Evolutionary conservation across 768 basidiomycete species (phyloP).

Genomic region (Mycena vitilis): DNA sequence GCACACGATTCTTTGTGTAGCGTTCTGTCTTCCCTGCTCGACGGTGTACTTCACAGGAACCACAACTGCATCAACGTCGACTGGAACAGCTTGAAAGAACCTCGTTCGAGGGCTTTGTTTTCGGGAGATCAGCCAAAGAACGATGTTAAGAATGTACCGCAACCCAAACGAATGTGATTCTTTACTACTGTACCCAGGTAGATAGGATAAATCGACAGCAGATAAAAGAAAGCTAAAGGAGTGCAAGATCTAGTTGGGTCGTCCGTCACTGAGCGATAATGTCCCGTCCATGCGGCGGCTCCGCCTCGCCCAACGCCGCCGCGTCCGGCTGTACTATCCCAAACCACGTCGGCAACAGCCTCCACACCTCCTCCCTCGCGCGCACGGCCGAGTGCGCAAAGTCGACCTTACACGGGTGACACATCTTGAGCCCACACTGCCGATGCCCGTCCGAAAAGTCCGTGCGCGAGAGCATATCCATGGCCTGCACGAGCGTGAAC

Average conservation of each 20-base stretch:
- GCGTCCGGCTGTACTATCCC: conserved; percentile 48
- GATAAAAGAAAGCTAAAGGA: conserved; percentile 26
- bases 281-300: conserved; percentile 6
- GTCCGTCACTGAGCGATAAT: not conserved
- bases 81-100: not conserved
- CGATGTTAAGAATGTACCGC: not conserved
- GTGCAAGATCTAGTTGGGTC: not conserved
- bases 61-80: not conserved
- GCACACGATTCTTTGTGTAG: not conserved
- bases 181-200: conserved; percentile 6
- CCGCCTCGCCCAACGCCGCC: conserved; percentile 20
- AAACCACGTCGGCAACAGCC: conserved; percentile 72
- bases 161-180: conserved; percentile 30
- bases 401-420: conserved; percentile 60
- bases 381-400: conserved; percentile 52
- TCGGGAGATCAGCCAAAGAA: too few species aligned
- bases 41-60: conserved; percentile 18
- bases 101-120: too few species aligned
- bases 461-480: conserved; percentile 77
- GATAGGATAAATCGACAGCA: conserved; percentile 14
- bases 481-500: conserved; percentile 73
- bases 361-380: conserved; percentile 73
- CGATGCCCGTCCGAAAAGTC: conserved; percentile 75
- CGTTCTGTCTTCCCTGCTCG: conserved; percentile 26
- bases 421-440: conserved; percentile 66